A percentile compares a stretch with the other conserved stretches of the same genome.
phyloP scores from a whole-genome alignment of 2,329 filamentous ascomycete genomes.

The Ophiocordyceps robertsii region DNA sequence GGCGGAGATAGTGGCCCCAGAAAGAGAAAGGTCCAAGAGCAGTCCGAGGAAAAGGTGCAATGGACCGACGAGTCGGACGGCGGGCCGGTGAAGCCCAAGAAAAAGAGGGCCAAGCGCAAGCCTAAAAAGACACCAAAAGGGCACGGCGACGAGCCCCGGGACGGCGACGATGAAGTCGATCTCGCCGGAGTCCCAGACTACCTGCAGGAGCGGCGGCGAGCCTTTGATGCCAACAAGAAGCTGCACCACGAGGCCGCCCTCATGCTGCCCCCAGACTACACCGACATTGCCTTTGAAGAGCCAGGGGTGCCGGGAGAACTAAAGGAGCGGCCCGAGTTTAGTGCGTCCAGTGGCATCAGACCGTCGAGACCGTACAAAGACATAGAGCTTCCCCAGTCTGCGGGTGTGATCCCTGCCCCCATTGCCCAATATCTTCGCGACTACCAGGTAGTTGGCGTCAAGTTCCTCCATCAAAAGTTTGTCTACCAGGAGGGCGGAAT shows the following conservation, averaged over 20 bases:
- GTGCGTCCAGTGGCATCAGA: constrained; percentile 36
- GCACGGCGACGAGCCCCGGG: constrained; percentile 18
- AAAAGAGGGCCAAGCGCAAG: constrained; percentile 14
- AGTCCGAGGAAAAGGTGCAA: constrained; percentile 29
- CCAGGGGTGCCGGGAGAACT: constrained; percentile 20
- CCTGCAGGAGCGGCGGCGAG: constrained; percentile 49
- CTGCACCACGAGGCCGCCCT: constrained; percentile 54
- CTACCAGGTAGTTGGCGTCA: constrained; percentile 77
- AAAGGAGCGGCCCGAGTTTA: constrained; percentile 58
- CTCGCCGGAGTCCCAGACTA: constrained; percentile 59
- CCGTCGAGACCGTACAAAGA: constrained; percentile 61
- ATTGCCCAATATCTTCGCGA: constrained; percentile 86
- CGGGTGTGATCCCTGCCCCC: constrained; percentile 71
- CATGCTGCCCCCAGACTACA: constrained; percentile 63
- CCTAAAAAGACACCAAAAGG: constrained; percentile 10
- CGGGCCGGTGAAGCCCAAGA: constrained; percentile 42
- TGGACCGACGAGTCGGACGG: constrained; percentile 48
- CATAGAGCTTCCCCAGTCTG: constrained; percentile 60
- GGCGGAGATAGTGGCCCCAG: constrained; percentile 3
- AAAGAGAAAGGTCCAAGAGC: constrained; percentile 24
- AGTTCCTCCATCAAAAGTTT: constrained; percentile 78
- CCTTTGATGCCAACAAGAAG: constrained; percentile 51
- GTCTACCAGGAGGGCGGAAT: constrained; percentile 85
- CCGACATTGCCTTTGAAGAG: constrained; percentile 57
- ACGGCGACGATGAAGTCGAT: constrained; percentile 29